Evolutionary conservation across 352 stramenopile genomes (phyloP).

Genomic region (Phytophthora macrochlamydospora): DNA sequence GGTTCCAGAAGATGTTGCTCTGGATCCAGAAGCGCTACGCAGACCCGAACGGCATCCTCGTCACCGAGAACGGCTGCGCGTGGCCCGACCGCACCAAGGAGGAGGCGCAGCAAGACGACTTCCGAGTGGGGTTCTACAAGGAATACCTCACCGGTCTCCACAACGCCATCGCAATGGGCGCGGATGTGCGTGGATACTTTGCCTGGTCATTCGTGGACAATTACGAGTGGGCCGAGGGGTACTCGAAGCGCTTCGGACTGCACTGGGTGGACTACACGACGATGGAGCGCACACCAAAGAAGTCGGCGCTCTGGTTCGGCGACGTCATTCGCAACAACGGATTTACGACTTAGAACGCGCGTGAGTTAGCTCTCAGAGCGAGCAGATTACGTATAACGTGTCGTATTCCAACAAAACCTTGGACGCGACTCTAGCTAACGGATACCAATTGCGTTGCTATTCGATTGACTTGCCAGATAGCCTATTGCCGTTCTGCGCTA

Average conservation of each 20-base stretch:
- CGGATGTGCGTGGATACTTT: conserved; percentile 88
- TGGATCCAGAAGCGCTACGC: conserved; percentile 91
- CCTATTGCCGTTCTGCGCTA: not conserved
- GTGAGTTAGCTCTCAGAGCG: too few species aligned
- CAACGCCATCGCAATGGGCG: conserved; percentile 45
- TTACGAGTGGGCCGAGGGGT: conserved; percentile 91
- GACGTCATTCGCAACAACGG: conserved; percentile 54
- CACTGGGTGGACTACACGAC: conserved; percentile 70
- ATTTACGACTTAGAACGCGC: conserved; percentile 10
- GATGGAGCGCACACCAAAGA: conserved; percentile 72
- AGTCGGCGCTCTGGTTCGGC: conserved; percentile 63
- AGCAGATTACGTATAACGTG: too few species aligned
- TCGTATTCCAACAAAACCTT: too few species aligned
- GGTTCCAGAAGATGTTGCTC: conserved; percentile 87
- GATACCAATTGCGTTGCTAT: not conserved
- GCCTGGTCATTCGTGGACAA: conserved; percentile 93
- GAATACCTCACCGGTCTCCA: conserved; percentile 82
- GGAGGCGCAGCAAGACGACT: conserved; percentile 80
- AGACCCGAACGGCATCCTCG: conserved; percentile 69
- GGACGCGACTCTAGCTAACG: too few species aligned
- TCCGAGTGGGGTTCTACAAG: conserved; percentile 80
- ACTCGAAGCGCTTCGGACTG: conserved; percentile 65
- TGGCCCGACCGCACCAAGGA: conserved; percentile 69
- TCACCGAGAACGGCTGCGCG: conserved; percentile 94
- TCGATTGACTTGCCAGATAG: not conserved